Conservation (phyloP, 169 alveolate species). For the Plasmodium cynomolgi region DNA sequence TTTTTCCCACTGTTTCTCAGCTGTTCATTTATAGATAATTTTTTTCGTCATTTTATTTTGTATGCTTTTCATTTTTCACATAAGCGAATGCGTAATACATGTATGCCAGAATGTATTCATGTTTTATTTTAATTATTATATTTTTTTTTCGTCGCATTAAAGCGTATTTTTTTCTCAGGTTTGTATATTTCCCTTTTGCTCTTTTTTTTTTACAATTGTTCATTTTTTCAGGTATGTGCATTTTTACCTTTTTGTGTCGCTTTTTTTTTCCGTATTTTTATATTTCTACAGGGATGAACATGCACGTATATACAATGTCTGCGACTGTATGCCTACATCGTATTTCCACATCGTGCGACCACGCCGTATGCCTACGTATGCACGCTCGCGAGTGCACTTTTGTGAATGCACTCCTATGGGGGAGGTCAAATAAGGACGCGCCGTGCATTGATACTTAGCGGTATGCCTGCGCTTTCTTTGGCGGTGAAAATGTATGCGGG, state of each 20-base stretch:
- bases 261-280: neutral
- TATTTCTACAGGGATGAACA: neutral
- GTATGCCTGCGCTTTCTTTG: neutral
- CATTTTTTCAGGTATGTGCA: neutral
- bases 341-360: neutral
- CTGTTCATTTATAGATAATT: neutral
- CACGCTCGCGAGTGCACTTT: neutral
- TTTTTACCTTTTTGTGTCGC: neutral
- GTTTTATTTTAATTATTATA: neutral
- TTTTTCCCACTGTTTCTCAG: neutral
- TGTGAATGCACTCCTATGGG: neutral
- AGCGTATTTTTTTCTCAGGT: neutral
- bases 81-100: neutral
- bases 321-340: neutral
- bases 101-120: neutral
- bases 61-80: neutral
- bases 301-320: neutral
- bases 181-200: neutral
- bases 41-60: slow-evolving; percentile 3
- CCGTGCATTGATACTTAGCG: neutral
- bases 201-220: neutral
- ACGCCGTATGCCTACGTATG: neutral
- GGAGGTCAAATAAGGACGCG: neutral
- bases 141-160: neutral
- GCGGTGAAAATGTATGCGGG: neutral